A percentile compares a stretch with the other conserved stretches of the same genome.
Evolutionary conservation across 108 stramenopile species (phyloP).

Genomic region (Chaetoceros tenuissimus): DNA sequence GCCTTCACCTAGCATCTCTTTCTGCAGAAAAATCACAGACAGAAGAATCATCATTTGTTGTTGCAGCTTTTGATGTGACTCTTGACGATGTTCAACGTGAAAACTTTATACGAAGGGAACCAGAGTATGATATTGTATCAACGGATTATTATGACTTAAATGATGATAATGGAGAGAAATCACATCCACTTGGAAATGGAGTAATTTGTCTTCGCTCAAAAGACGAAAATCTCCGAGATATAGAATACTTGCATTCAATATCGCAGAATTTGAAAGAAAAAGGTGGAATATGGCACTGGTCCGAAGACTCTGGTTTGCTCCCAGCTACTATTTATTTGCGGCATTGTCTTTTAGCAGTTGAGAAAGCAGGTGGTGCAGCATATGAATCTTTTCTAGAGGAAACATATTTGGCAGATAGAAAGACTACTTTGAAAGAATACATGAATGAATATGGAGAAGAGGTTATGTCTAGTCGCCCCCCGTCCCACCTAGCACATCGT

Average conservation of each 20-base stretch:
- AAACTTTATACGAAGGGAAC: constrained; percentile 33
- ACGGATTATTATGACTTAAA: constrained; percentile 19
- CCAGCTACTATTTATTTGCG: constrained; percentile 37
- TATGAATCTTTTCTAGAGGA: constrained; percentile 32
- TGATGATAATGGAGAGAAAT: not conserved
- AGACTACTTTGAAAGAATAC: constrained; percentile 31
- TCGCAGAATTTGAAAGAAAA: constrained; percentile 2
- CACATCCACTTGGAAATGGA: too few species aligned
- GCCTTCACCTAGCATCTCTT: constrained; percentile 21
- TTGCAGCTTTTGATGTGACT: constrained; percentile 24
- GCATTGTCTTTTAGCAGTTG: constrained; percentile 35
- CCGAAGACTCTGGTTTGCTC: constrained; percentile 17
- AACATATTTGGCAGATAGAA: constrained; percentile 43
- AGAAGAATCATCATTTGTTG: constrained; percentile 21
- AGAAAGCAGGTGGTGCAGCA: constrained; percentile 18
- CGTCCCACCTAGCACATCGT: constrained; percentile 10
- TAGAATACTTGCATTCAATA: constrained; percentile 7
- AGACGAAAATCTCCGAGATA: constrained; percentile 9
- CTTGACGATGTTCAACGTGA: constrained; percentile 16
- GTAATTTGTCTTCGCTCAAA: constrained; percentile 24
- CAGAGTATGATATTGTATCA: constrained; percentile 20
- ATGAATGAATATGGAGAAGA: constrained; percentile 14
- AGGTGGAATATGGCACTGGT: constrained; percentile 40
- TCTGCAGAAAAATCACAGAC: constrained; percentile 21
- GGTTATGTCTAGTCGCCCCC: constrained; percentile 9